Percentiles rank a stretch among this genome's conserved stretches.
Conservation (phyloP, 257 asterid species). For the Agastache rugosa region DNA sequence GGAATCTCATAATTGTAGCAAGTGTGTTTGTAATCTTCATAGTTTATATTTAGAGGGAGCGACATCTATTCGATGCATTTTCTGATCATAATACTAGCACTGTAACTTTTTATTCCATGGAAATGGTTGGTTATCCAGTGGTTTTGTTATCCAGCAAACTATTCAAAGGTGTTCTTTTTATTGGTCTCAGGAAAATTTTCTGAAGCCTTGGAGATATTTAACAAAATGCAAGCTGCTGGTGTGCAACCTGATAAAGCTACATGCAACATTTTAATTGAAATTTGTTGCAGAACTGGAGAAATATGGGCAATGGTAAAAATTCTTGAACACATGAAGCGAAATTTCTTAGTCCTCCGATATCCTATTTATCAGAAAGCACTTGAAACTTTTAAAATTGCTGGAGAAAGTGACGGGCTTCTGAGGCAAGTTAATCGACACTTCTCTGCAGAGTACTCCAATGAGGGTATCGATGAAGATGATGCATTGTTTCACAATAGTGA, state of each 20-base stretch:
- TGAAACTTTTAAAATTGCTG: conserved; percentile 51
- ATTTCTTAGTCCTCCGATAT: conserved; percentile 73
- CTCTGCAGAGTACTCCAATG: conserved; percentile 40
- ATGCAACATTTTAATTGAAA: conserved; percentile 82
- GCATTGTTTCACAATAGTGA: conserved; percentile 25
- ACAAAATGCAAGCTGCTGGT: conserved; percentile 83
- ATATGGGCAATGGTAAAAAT: conserved; percentile 59
- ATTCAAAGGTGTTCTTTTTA: neutral
- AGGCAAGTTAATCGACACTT: conserved; percentile 77
- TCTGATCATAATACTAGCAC: neutral
- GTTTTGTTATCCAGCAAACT: conserved; percentile 3
- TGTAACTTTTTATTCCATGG: conserved; percentile 13
- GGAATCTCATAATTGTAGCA: neutral
- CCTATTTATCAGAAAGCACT: conserved; percentile 68
- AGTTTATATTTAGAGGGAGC: neutral
- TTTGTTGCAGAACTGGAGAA: conserved; percentile 65
- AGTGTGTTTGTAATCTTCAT: conserved; percentile 1
- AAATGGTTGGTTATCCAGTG: conserved; percentile 7
- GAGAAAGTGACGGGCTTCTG: conserved; percentile 62
- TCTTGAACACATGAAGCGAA: conserved; percentile 83
- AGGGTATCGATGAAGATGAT: conserved; percentile 22
- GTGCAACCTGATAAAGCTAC: conserved; percentile 92
- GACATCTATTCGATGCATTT: neutral
- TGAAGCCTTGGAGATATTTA: conserved; percentile 79
- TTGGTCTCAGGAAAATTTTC: conserved; percentile 60